Base-by-base conservation (phyloP, 352 stramenopile species). In the Pythium biforme region DNA sequence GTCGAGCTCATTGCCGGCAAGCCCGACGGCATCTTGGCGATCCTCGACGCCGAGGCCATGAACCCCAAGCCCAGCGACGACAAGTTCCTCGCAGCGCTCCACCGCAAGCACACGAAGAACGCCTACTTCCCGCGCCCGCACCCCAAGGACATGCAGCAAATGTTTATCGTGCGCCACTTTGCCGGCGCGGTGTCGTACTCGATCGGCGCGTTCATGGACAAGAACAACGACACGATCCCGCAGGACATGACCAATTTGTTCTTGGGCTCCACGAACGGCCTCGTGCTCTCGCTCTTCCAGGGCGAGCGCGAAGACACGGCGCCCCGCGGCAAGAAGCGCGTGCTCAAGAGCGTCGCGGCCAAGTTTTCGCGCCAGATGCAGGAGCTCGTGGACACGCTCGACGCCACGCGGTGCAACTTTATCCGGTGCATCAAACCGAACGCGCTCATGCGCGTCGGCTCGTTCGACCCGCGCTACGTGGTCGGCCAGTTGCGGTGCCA, bases 141-240 rank as follows among this genome's bases (percentile, higher is more conserved):
- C 64, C 82, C 82, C 37, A 96, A 96, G 67, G 85, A 96, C 60
- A 95, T 92, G 83, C 74, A 95, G 55, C 76, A 93, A 46, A 89
- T 83, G 73, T 97, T 97, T 55, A 95, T 93, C 34, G 86, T 97
- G 64, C 75, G 79, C 55, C 90, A 97, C 73, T 97, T 96, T 66
- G 89, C 88, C 34, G 86, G 86, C 23, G 83, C 70, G 33, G 90
- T 97, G 47, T 86, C 81, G 67, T 97, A 97, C 77, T 94, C 88
- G 56, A 82, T 95, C 50, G 88, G 88, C 46, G 76, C 78, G 25
- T 97, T 97, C 65, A 94, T 97, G 45, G 85, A 96, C 77, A 97
- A 96, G 72, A 97, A 96, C 83, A 94, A 94, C 66, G 89, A 97
- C 64, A 89, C 79, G 23, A 92, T 96, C 60, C 88, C 88, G 33